These are phyloP conservation scores for Teratosphaeria destructans DNA, from an alignment of 2,329 filamentous ascomycete species.

Conservation along the genomic window DNA sequence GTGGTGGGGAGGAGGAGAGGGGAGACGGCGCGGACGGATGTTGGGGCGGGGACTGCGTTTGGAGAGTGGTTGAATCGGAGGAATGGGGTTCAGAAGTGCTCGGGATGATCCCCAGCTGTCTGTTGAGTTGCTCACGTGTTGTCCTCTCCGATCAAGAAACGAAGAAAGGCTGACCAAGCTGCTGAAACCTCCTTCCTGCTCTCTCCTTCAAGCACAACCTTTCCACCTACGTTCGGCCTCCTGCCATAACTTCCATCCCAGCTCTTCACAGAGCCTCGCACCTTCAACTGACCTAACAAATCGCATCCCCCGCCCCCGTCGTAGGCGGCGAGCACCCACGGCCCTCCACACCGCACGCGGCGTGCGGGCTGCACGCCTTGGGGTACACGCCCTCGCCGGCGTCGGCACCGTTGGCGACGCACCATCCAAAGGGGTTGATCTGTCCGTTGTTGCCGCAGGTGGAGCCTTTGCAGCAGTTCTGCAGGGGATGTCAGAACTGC, in stretches of 20 bases:
- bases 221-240: neutral
- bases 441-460: neutral
- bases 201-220: no score
- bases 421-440: neutral
- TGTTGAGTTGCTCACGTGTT: neutral
- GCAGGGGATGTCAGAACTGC: neutral
- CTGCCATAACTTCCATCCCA: neutral
- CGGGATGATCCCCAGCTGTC: neutral
- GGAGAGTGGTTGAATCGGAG: neutral
- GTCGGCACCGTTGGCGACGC: neutral
- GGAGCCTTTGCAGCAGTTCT: neutral
- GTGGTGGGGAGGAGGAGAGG: neutral
- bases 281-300: neutral
- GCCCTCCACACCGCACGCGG: neutral
- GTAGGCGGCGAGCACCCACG: neutral
- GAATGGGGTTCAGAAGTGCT: neutral
- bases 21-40: neutral
- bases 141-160: neutral
- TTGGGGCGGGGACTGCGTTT: neutral
- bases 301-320: neutral
- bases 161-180: no score
- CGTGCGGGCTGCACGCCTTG: neutral
- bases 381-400: neutral
- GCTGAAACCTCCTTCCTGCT: no score
- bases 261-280: neutral